phyloP scores from a whole-genome alignment of 2,329 filamentous ascomycete genomes.

The Herpotrichia juniperi region DNA sequence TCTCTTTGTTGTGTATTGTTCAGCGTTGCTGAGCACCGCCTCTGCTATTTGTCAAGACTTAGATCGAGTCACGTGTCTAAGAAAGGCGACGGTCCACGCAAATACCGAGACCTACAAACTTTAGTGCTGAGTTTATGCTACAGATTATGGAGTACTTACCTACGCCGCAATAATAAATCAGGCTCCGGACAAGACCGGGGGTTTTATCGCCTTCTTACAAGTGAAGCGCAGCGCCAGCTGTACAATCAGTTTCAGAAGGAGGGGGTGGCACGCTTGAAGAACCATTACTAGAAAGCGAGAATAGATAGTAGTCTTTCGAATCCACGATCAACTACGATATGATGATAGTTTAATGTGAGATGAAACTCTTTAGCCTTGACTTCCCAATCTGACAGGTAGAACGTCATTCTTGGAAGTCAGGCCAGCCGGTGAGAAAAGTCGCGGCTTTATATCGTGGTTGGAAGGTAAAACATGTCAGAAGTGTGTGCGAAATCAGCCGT shows the following conservation, averaged over 20 bases:
- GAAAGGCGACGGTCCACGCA: constrained; percentile 4
- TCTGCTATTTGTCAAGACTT: constrained; percentile 7
- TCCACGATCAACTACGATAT: not conserved
- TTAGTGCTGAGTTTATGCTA: not conserved
- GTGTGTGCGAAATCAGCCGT: not conserved
- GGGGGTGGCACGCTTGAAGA: not conserved
- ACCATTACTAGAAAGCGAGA: constrained; percentile 1
- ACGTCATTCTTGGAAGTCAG: not conserved
- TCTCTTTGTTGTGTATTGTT: constrained; percentile 4
- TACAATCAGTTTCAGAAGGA: not conserved
- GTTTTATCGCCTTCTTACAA: constrained; percentile 11
- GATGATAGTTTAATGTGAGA: constrained; percentile 3
- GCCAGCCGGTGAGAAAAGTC: not conserved
- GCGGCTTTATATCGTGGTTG: not conserved
- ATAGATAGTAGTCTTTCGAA: not conserved
- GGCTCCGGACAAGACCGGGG: constrained; percentile 8
- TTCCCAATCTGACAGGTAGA: not conserved
- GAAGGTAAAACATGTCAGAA: not conserved
- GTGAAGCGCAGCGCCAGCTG: constrained; percentile 12
- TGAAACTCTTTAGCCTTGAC: not conserved
- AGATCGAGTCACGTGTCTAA: too few relatives aligned
- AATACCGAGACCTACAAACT: constrained; percentile 7
- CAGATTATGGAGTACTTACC: not conserved
- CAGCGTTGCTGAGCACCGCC: constrained; percentile 11
- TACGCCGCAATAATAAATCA: constrained; percentile 14